phyloP scores from a whole-genome alignment of 2,329 filamentous ascomycete species.

The Trichoderma simmonsii region DNA sequence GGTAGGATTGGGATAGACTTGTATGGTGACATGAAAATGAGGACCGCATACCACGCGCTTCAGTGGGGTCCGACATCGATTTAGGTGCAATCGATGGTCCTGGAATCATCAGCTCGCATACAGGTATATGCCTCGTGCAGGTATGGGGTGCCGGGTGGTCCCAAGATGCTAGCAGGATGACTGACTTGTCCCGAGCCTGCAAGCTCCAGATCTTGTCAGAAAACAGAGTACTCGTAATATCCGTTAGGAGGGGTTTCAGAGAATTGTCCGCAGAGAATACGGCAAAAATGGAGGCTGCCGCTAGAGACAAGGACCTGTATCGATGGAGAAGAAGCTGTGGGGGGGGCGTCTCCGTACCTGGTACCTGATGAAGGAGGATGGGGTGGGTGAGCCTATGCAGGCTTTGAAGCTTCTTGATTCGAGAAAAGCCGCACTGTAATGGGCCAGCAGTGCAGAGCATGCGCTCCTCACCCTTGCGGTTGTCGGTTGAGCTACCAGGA shows the following conservation, averaged over 20 bases:
- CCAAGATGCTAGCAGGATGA: slow-evolving; percentile 16
- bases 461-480: slow-evolving; percentile 15
- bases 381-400: slow-evolving; percentile 19
- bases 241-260: slow-evolving; percentile 18
- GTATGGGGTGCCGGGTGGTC: slow-evolving; percentile 14
- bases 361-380: slow-evolving; percentile 22
- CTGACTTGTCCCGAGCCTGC: slow-evolving; percentile 5
- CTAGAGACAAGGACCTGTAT: slow-evolving; percentile 4
- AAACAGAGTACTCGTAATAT: slow-evolving; percentile 14
- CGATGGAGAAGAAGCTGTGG: slow-evolving; percentile 19
- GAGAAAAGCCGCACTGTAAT: slow-evolving; percentile 22
- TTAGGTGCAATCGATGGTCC: slow-evolving; percentile 18
- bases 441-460: slow-evolving; percentile 4
- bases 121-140: slow-evolving; percentile 17
- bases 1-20: slow-evolving; percentile 21
- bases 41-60: slow-evolving; percentile 7
- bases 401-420: slow-evolving; percentile 21
- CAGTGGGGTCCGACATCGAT: slow-evolving; percentile 14
- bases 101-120: slow-evolving; percentile 18
- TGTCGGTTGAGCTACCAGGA: slow-evolving; percentile 20
- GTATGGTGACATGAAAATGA: slow-evolving; percentile 20
- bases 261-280: slow-evolving; percentile 17
- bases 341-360: slow-evolving; percentile 20
- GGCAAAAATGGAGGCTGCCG: slow-evolving; percentile 17
- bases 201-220: slow-evolving; percentile 17